phyloP scores from a whole-genome alignment of 2,329 filamentous ascomycete species.

The Fusarium brachygibbosum region DNA sequence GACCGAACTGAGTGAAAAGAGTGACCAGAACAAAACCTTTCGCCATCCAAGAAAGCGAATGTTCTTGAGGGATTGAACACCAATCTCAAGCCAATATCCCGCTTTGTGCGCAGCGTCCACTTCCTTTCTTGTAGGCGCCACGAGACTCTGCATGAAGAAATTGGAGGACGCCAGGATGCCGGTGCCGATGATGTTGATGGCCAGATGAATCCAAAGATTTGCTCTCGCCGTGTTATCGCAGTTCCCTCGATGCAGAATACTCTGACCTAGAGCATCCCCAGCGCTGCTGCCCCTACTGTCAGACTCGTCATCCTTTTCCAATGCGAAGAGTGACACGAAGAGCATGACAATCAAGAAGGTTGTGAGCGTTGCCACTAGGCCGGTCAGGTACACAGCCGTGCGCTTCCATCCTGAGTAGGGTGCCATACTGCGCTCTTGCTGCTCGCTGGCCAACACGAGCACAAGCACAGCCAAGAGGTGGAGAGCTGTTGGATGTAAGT shows the following conservation, averaged over 20 bases:
- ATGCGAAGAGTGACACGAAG: constrained; percentile 27
- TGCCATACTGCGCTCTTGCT: neutral
- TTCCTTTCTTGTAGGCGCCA: constrained; percentile 52
- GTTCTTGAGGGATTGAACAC: constrained; percentile 43
- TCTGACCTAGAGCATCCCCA: constrained; percentile 5
- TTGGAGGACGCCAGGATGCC: constrained; percentile 53
- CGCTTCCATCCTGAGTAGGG: constrained; percentile 28
- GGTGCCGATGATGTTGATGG: constrained; percentile 43
- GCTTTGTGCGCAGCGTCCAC: constrained; percentile 45
- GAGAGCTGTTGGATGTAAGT: neutral
- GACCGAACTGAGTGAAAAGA: constrained; percentile 22
- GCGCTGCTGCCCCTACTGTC: fast-evolving
- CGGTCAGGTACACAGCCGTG: constrained; percentile 26
- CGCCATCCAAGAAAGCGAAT: constrained; percentile 19
- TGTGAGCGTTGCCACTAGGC: constrained; percentile 15
- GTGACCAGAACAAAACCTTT: constrained; percentile 20
- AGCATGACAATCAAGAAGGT: constrained; percentile 10
- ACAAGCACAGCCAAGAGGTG: neutral
- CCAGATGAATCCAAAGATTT: constrained; percentile 34
- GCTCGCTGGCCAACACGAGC: no score
- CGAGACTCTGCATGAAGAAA: constrained; percentile 55
- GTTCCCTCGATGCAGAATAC: constrained; percentile 5
- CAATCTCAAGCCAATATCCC: constrained; percentile 42
- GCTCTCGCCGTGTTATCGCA: constrained; percentile 3
- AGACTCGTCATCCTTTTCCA: neutral